Evolutionary conservation across 2,329 filamentous ascomycete species (phyloP), one percentile per base, ranked within the genome.

Genomic region (Coniosporium uncinatum): DNA sequence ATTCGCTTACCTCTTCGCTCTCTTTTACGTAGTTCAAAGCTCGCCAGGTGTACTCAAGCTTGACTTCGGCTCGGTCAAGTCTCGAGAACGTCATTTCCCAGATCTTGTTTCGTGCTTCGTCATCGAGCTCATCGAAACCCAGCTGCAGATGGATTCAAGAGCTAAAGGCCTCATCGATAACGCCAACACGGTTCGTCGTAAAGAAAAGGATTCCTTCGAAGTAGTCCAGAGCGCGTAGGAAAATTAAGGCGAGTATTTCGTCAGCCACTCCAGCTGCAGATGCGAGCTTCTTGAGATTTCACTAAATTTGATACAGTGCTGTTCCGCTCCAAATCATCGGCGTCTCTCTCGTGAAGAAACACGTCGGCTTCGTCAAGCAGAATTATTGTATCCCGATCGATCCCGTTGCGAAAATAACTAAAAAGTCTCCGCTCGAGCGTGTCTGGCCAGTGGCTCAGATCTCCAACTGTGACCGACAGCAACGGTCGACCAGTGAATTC

Each of bases 161-260:
- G 57, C 93, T 85, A 70, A 95, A 95, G 1, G 89, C 89, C 46
- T 93, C 87, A 52, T 95, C 89, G 53, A 95, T 94, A 0, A 86
- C 90, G 66, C 85, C 78, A 1, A 94, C 87, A 2, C 88, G 79
- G 58, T 95, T 95, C 3, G 89, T 95, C 0, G 89, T 95, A 20
- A 95, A 64, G 67, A 95, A 94, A 4, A 95, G 62, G 40, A 95
- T 94, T 3, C 89, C 89, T 56, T 94, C 86, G 65, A 94, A 95
- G 60, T 95, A 95, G 62, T 96, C 90, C 0, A 95, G 71, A 42
- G 91, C 73, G 1, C 88, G 81, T 3, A 95, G 69, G 70, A 95
- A 95, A 53, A 95, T 88, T 58, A 82, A 87, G 40, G 95, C 89
- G 1, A 93, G 77, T 0, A 85, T n/a, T n/a, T n/a, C n/a, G n/a